Evolutionary conservation across 1,284 basidiomycete species (phyloP), one percentile per base, ranked within the genome.

Genomic region (Malassezia furfur): DNA sequence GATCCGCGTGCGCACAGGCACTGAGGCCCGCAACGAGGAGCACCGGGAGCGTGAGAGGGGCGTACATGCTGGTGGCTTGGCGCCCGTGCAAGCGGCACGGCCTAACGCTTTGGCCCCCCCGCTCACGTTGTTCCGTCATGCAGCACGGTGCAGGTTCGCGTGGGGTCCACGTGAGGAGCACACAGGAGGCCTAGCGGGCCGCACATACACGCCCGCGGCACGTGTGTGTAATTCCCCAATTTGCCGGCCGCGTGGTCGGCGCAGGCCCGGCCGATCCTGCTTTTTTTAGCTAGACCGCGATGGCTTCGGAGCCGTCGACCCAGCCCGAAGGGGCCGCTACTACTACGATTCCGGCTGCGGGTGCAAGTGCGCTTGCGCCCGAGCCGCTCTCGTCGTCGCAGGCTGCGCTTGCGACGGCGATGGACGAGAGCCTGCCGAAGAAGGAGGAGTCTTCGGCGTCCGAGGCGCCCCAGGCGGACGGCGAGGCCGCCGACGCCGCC

Each of bases 371-470:
- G 2, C 59, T 68, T 40, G 57, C 66, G 19, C 59, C 64, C 43
- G 52, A 59, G 19, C 63, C 66, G 2, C 66, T 65, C 1, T 63
- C 66, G 30, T 63, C 67, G 38, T 65, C 67, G 21, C 59, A 62
- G 54, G 60, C 66, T 7, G 66, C 69, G 7, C 59, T 72, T 8
- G 61, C 62, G 37, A 47, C 66, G 17, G 67, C 67, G 15, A 60
- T 70, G 48, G 40, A 52, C 14, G 58, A 56, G 37, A 47, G 54
- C 21, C 54, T 62, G 17, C 55, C 60, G 40, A 44, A 50, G 11
- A 43, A 52, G 43, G 52, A 54, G 15, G 36, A 37, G 36, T 1
- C 14, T 7, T 7, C 15, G 11, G n/a, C 36, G 36, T 3, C 15
- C 36, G 36, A 37, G 15, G n/a, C 14, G n/a, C 39, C 25, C 25